Evolutionary conservation across 192 early-diverging fungal species (phyloP).

Genomic region (Coemansia sp.): DNA sequence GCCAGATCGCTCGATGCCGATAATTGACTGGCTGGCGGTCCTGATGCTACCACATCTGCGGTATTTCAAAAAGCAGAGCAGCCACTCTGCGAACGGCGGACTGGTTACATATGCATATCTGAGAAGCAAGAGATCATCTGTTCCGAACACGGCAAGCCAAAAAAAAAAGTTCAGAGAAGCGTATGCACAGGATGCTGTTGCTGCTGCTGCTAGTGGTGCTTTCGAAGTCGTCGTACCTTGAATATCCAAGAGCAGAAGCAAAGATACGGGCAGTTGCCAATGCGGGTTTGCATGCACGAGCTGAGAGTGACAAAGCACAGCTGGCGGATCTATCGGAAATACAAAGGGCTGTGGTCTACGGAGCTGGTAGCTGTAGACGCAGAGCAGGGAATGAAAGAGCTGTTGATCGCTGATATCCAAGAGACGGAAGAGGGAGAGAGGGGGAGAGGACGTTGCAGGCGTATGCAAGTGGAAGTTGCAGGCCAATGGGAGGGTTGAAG

Average conservation of each 20-base stretch:
- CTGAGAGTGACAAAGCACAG: too few relatives aligned
- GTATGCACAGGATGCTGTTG: too few relatives aligned
- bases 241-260: neutral
- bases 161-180: too few relatives aligned
- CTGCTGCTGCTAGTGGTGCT: neutral
- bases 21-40: neutral
- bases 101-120: conserved; percentile 1
- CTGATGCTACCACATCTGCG: neutral
- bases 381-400: neutral
- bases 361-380: neutral
- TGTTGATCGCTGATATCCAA: conserved; percentile 5
- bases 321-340: too few relatives aligned
- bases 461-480: neutral
- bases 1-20: too few relatives aligned
- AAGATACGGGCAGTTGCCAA: neutral
- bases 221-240: conserved; percentile 1
- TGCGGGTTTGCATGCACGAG: too few relatives aligned
- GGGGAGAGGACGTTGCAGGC: neutral
- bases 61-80: neutral
- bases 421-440: neutral
- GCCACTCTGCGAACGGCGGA: neutral
- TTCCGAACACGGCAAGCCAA: too few relatives aligned
- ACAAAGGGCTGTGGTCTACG: neutral
- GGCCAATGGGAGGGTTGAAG: conserved; percentile 2
- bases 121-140: neutral